Percentiles rank a stretch among this genome's conserved stretches.
Conservation (phyloP, 805 yeast species). For the Hanseniaspora osmophila region DNA sequence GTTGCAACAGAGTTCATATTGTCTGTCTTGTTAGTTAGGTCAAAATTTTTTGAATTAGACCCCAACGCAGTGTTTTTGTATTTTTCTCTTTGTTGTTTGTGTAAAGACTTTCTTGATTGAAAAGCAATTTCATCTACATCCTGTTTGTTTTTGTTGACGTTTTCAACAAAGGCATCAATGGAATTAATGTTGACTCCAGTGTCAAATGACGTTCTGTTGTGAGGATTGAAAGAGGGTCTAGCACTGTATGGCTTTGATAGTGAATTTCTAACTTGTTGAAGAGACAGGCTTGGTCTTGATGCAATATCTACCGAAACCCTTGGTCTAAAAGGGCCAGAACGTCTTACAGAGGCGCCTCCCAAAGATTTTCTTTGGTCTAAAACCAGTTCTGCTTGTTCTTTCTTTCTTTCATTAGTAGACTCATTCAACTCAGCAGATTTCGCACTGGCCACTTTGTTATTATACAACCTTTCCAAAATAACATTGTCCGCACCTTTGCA, state of each 20-base stretch:
- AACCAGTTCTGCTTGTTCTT: slow-evolving; percentile 63
- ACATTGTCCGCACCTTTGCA: slow-evolving; percentile 96
- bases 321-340: slow-evolving; percentile 21
- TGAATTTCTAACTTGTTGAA: slow-evolving; percentile 20
- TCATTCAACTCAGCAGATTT: slow-evolving; percentile 52
- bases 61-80: slow-evolving; percentile 19
- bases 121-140: slow-evolving; percentile 41
- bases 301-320: slow-evolving; percentile 19
- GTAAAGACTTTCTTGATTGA: slow-evolving; percentile 43
- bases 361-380: slow-evolving; percentile 41
- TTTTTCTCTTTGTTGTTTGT: slow-evolving; percentile 41
- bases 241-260: slow-evolving; percentile 12
- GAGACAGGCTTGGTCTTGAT: slow-evolving; percentile 17
- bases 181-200: slow-evolving; percentile 24
- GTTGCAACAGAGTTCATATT: neutral
- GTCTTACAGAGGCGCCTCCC: slow-evolving; percentile 17
- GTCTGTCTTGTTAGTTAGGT: neutral
- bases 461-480: slow-evolving; percentile 57
- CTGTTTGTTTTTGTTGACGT: slow-evolving; percentile 29
- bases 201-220: slow-evolving; percentile 6
- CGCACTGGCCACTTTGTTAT: slow-evolving; percentile 41
- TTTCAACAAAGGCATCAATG: slow-evolving; percentile 36
- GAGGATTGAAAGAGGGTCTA: neutral
- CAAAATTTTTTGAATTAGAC: neutral
- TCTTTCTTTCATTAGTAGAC: slow-evolving; percentile 47